Conservation (phyloP, 2,329 filamentous ascomycete genomes). For the Ceratocystis colombiana region DNA sequence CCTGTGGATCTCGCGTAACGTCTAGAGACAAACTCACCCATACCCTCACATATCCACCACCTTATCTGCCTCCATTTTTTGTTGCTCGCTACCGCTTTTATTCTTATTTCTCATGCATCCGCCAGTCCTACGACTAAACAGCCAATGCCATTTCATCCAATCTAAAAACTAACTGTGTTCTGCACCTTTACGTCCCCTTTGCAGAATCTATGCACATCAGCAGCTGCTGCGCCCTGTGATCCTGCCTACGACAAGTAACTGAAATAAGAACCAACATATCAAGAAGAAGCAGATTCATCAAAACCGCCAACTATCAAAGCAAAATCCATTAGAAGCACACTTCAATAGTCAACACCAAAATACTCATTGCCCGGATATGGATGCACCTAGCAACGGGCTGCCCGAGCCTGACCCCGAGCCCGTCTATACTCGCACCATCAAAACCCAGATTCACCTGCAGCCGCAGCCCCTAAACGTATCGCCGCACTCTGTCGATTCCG, state of each 20-base stretch:
- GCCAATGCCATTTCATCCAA: neutral
- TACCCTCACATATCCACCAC: too few relatives aligned
- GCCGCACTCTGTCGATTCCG: slow-evolving; percentile 21
- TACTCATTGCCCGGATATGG: neutral
- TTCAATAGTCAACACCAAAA: neutral
- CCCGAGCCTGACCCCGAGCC: neutral
- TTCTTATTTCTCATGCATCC: neutral
- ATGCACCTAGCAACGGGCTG: slow-evolving; percentile 6
- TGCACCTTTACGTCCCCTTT: neutral
- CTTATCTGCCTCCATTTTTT: too few relatives aligned
- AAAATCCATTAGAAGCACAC: neutral
- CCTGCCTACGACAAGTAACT: neutral
- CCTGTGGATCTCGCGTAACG: neutral
- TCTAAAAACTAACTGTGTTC: neutral
- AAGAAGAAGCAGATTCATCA: neutral
- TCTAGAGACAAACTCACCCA: neutral
- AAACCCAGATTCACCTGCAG: slow-evolving; percentile 19
- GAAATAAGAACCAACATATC: neutral
- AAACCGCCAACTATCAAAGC: neutral
- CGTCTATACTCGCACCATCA: slow-evolving; percentile 12
- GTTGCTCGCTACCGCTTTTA: too few relatives aligned
- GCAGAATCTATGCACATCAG: slow-evolving; percentile 14
- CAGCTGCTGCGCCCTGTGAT: slow-evolving; percentile 11
- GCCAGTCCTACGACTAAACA: neutral
- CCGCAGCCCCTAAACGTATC: slow-evolving; percentile 16